Conservation (phyloP, 164 flowering plant species). For the Annona cherimola region DNA sequence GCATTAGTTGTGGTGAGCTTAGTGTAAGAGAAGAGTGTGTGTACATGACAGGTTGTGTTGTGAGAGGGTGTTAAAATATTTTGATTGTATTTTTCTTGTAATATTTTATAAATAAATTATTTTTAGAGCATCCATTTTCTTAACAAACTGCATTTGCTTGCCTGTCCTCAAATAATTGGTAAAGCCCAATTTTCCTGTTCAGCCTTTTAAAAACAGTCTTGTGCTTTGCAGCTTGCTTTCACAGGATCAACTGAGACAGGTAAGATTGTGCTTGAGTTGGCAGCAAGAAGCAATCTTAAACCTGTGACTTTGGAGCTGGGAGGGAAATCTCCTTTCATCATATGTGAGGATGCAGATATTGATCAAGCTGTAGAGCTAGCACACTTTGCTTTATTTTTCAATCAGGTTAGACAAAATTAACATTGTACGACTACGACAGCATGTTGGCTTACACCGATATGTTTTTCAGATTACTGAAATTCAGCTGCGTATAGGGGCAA, state of each 20-base stretch:
- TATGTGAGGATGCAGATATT: conserved; percentile 79
- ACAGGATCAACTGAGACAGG: conserved; percentile 85
- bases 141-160: too few relatives aligned
- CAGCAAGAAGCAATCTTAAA: conserved; percentile 83
- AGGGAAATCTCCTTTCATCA: conserved; percentile 91
- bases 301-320: conserved; percentile 88
- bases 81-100: too few relatives aligned
- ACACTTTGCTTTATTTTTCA: conserved; percentile 82
- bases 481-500: conserved; percentile 54
- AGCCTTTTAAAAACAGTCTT: neutral
- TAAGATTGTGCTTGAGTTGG: conserved; percentile 48
- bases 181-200: too few relatives aligned
- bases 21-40: too few relatives aligned
- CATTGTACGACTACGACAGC: neutral
- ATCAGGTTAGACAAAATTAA: conserved; percentile 41
- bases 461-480: neutral
- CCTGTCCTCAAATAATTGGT: too few relatives aligned
- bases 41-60: too few relatives aligned
- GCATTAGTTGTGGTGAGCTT: too few relatives aligned
- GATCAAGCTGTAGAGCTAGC: conserved; percentile 79
- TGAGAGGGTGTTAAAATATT: too few relatives aligned
- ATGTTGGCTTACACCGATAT: neutral
- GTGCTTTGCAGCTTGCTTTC: conserved; percentile 64
- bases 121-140: too few relatives aligned
- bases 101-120: too few relatives aligned